A percentile compares a stretch with the other conserved stretches of the same genome.
Conservation (phyloP, 1,284 basidiomycete species). For the Clitocybe nebularis region DNA sequence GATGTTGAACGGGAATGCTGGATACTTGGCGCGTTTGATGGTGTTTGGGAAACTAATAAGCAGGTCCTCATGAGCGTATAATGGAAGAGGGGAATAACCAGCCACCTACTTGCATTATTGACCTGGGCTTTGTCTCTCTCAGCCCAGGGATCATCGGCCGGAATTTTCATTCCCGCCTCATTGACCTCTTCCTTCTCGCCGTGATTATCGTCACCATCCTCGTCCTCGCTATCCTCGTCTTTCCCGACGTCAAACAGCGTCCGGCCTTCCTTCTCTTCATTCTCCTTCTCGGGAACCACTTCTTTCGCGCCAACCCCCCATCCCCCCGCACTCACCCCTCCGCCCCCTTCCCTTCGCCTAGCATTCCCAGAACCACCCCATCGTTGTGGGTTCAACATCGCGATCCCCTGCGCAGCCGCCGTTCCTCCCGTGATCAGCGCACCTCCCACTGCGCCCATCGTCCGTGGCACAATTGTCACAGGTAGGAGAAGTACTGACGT, state of each 20-base stretch:
- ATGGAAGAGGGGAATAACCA: not conserved
- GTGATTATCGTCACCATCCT: constrained; percentile 24
- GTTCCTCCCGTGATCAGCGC: constrained; percentile 67
- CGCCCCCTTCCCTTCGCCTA: constrained; percentile 13
- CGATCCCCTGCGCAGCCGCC: constrained; percentile 79
- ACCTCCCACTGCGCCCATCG: constrained; percentile 76
- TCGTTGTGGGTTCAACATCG: constrained; percentile 79
- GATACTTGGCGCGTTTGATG: not conserved
- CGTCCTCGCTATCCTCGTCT: constrained; percentile 31
- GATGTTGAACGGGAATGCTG: too few species aligned
- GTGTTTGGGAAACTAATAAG: not conserved
- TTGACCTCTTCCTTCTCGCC: constrained; percentile 8
- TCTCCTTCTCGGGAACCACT: constrained; percentile 28
- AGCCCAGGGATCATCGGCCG: constrained; percentile 15
- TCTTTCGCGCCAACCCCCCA: constrained; percentile 14
- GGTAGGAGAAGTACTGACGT: constrained; percentile 87
- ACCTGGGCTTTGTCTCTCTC: constrained; percentile 4
- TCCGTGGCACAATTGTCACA: constrained; percentile 93
- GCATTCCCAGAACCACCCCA: constrained; percentile 15
- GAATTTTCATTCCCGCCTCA: too few species aligned
- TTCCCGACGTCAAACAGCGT: constrained; percentile 64
- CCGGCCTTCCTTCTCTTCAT: constrained; percentile 37
- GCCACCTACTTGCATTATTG: constrained; percentile 4
- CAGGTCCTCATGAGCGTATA: not conserved
- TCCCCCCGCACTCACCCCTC: constrained; percentile 8